A percentile compares a stretch with the other conserved stretches of the same genome.
These are phyloP conservation scores for Globisporangium barbulae DNA, from an alignment of 352 stramenopile genomes.

Conservation along the genomic window DNA sequence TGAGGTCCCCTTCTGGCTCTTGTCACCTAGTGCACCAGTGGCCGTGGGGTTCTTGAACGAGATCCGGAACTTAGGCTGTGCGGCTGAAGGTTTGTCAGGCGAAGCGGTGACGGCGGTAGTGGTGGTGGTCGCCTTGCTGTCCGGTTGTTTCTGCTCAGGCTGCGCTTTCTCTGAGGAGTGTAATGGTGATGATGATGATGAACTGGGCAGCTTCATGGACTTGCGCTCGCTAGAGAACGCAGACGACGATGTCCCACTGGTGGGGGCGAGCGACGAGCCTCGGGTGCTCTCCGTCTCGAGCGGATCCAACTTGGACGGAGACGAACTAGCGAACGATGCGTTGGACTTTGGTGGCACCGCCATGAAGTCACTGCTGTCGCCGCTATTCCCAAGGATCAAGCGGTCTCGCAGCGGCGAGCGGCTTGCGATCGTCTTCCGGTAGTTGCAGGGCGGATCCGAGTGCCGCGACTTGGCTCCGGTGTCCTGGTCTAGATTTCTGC, in stretches of 20 bases:
- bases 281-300: conserved; percentile 12
- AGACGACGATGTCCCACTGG: background rate
- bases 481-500: conserved; percentile 4
- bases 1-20: background rate
- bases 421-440: conserved; percentile 5
- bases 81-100: background rate
- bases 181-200: background rate
- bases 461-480: background rate
- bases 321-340: background rate
- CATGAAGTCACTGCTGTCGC: background rate
- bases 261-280: background rate
- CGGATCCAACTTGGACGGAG: conserved; percentile 12
- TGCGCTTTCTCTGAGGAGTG: conserved; percentile 1
- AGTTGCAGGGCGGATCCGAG: background rate
- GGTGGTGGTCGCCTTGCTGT: background rate
- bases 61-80: conserved; percentile 13
- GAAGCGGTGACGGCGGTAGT: background rate
- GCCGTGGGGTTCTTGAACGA: conserved; percentile 2
- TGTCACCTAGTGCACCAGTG: background rate
- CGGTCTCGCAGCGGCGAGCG: conserved; percentile 6
- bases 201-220: conserved; percentile 1
- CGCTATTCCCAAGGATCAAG: background rate
- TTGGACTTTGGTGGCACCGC: background rate
- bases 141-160: conserved; percentile 3
- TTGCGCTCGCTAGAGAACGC: conserved; percentile 3